Base-by-base conservation (phyloP, 1,284 basidiomycete species). In the Microbotryum saponariae region DNA sequence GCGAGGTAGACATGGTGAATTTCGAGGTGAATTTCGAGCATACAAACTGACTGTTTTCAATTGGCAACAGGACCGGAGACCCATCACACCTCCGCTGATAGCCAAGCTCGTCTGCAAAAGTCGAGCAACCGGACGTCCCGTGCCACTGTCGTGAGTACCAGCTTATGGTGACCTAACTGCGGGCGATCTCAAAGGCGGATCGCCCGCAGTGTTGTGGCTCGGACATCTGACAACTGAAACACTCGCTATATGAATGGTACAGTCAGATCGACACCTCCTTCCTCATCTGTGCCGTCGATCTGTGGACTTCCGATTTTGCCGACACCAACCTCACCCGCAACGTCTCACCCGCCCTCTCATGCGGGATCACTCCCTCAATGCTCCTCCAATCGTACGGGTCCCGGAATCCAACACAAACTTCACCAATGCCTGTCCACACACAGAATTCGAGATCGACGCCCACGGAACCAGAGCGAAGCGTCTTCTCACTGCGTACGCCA, bases 11-110 rank as follows among this genome's bases (percentile, higher is more conserved):
- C 5, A 3, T 18, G 12, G 37, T 18, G 25, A 25, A 25, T 25
- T 25, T 25, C 25, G 25, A 25, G 25, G 25, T 25, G 25, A 25
- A 25, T 4, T 25, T 25, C 1, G 25, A 25, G 25, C 25, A 25
- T 25, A 25, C 25, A 25, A 25, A 25, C 25, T 25, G 37, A 42
- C 3, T 18, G 4, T 42, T 63, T 49, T 48, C 52, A 20, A 47
- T 56, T 56, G 53, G 68, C 51, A 61, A 58, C 70, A 92, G 89
- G 91, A 94, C 81, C 86, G 90, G 64, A 81, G 91, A 62, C 90
- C 91, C 0, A 79, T 94, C 61, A 89, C 89, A 0, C 91, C 91
- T 54, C 89, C 91, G 1, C 88, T 89, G 21, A 89, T 94, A 51
- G 68, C 76, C 52, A 75, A 75, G 51, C 71, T 78, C 7, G 69